A percentile compares a stretch with the other conserved stretches of the same genome.
phyloP scores from a whole-genome alignment of 192 early-diverging fungal genomes.

The Paraglomus brasilianum region DNA sequence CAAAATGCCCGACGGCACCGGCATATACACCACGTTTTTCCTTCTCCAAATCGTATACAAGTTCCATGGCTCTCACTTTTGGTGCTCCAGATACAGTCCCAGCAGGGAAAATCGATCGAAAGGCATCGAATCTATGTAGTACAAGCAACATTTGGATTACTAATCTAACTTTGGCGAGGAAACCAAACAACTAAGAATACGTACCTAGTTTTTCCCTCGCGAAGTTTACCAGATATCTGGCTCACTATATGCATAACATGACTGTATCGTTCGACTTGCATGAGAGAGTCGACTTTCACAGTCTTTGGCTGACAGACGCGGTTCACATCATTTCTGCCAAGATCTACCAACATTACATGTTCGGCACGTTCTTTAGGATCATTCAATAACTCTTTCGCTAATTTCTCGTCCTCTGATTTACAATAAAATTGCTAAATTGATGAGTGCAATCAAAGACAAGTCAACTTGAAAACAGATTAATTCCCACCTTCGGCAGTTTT shows the following conservation, averaged over 20 bases:
- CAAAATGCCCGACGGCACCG: conserved; percentile 92
- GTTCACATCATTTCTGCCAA: conserved; percentile 98
- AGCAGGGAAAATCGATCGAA: conserved; percentile 97
- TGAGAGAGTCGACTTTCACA: conserved; percentile 93
- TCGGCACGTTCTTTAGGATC: conserved; percentile 98
- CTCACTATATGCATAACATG: conserved; percentile 99
- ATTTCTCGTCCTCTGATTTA: conserved; percentile 74
- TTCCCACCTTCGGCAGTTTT: conserved; percentile 56
- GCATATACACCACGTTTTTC: conserved; percentile 93
- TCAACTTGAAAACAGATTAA: background rate
- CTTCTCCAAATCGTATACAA: conserved; percentile 86
- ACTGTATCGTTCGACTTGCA: conserved; percentile 95
- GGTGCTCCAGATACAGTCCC: conserved; percentile 98
- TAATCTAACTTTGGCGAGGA: background rate
- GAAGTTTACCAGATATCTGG: conserved; percentile 86
- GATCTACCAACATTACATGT: conserved; percentile 99
- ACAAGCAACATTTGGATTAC: no score
- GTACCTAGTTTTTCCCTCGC: conserved; percentile 77
- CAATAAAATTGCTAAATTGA: background rate
- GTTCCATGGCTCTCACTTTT: conserved; percentile 95
- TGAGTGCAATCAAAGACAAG: background rate
- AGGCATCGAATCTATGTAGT: conserved; percentile 73
- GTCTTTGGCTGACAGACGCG: conserved; percentile 91
- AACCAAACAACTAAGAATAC: background rate
- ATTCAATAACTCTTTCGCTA: conserved; percentile 83